phyloP scores from a whole-genome alignment of 192 early-diverging fungal species.

The Backusella circina region DNA sequence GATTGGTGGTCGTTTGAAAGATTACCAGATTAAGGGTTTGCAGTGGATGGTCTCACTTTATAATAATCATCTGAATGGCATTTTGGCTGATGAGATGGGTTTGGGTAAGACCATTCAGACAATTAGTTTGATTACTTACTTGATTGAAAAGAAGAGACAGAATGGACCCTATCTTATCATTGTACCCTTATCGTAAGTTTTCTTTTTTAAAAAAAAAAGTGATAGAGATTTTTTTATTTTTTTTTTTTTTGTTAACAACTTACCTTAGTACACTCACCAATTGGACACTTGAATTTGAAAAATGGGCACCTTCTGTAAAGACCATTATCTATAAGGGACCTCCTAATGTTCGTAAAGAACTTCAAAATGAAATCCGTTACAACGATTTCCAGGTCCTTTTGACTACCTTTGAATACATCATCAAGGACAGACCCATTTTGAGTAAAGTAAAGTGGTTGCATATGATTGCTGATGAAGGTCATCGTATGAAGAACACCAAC shows the following conservation, averaged over 20 bases:
- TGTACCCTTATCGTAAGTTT: conserved; percentile 85
- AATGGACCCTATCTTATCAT: conserved; percentile 95
- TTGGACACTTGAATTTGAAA: conserved; percentile 96
- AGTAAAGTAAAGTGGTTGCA: conserved; percentile 94
- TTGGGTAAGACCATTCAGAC: conserved; percentile 92
- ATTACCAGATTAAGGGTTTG: conserved; percentile 95
- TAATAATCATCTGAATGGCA: conserved; percentile 97
- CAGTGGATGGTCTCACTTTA: conserved; percentile 99
- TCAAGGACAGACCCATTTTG: conserved; percentile 85
- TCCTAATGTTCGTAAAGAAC: conserved; percentile 65
- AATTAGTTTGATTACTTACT: conserved; percentile 90
- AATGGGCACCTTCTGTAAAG: conserved; percentile 89
- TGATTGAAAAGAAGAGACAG: conserved; percentile 94
- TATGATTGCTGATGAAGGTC: conserved; percentile 99
- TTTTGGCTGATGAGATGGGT: conserved; percentile 97
- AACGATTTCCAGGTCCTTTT: conserved; percentile 92
- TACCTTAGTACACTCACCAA: conserved; percentile 88
- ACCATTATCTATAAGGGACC: conserved; percentile 94
- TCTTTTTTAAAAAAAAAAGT: not conserved
- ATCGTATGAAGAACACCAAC: conserved; percentile 96
- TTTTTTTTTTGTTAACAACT: too few relatives aligned
- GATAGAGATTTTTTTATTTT: not conserved
- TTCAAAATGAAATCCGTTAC: conserved; percentile 69
- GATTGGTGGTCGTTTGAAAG: conserved; percentile 89
- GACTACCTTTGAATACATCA: conserved; percentile 97